Conservation (phyloP, 176 grass and related monocot species). For the Tuctoria greenei region DNA sequence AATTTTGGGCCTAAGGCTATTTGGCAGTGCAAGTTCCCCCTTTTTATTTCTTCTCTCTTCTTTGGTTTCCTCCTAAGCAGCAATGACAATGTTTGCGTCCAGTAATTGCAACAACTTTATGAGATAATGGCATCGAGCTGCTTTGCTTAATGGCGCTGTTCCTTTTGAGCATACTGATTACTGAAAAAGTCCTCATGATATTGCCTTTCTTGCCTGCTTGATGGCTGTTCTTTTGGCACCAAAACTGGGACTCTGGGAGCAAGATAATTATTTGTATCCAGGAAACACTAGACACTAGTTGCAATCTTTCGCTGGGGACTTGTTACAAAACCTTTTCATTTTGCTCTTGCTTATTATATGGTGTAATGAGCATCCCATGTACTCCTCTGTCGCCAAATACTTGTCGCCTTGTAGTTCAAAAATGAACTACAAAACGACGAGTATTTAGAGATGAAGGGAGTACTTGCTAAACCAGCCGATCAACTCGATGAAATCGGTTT, state of each 20-base stretch:
- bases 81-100: slow-evolving; percentile 25
- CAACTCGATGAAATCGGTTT: no score
- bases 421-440: no score
- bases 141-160: neutral
- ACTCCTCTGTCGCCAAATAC: no score
- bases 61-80: slow-evolving; percentile 28
- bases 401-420: no score
- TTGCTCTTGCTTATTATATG: neutral
- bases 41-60: slow-evolving; percentile 29
- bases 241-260: slow-evolving; percentile 7
- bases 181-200: neutral
- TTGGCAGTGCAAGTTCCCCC: slow-evolving; percentile 20
- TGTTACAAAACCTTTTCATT: neutral
- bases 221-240: neutral
- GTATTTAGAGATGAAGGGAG: no score
- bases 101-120: slow-evolving; percentile 39
- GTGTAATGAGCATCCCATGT: no score
- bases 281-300: neutral
- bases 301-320: neutral
- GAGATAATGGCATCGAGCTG: slow-evolving; percentile 42
- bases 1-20: slow-evolving; percentile 42
- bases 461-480: no score
- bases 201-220: neutral
- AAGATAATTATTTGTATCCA: neutral
- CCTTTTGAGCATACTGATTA: neutral